Evolutionary conservation across 345 rosid species (phyloP), one percentile per base, ranked within the genome.

Genomic region (Microcos paniculata): DNA sequence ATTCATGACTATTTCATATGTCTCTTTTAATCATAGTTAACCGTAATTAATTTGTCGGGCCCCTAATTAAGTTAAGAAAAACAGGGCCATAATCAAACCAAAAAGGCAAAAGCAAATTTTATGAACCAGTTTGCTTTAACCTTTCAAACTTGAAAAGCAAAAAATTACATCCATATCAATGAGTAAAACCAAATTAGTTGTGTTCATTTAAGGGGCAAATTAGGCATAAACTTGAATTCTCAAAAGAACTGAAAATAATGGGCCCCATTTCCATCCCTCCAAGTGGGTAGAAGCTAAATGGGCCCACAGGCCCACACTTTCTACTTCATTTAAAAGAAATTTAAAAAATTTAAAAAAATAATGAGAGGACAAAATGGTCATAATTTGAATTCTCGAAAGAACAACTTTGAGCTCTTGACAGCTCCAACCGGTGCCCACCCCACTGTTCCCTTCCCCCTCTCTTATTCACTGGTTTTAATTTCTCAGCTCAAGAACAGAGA

Each of bases 401-500:
- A 35, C 70, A 77, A 62, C 76, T 77, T 72, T 51, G 73, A 80
- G 40, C 61, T 73, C 31, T 67, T 84, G 82, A 81, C 92, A 85
- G 86, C 88, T 87, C 82, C 82, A 71, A 79, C 58, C 82, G 88
- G 82, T 79, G n/a, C 82, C 81, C 84, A 72, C 76, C 77, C 73
- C 78, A 78, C 74, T 78, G 70, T 73, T 70, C 72, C 51, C 56
- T 12, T 13, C 64, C 15, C 38, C 76, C 16, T 35, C 40, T 24
- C 28, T 71, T 26, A 42, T 48, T 70, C 59, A 12, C 21, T 9
- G 43, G 49, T 69, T 68, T 68, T 19, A 10, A 58, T 46, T 63
- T 57, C 73, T 56, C 77, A 45, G 45, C 70, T 73, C 24, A 46
- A 46, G 38, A 67, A 45, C n/a, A 16, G 13, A 58, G 1, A 66